phyloP scores from a whole-genome alignment of 2,329 filamentous ascomycete genomes.

The Beauveria pseudobassiana region DNA sequence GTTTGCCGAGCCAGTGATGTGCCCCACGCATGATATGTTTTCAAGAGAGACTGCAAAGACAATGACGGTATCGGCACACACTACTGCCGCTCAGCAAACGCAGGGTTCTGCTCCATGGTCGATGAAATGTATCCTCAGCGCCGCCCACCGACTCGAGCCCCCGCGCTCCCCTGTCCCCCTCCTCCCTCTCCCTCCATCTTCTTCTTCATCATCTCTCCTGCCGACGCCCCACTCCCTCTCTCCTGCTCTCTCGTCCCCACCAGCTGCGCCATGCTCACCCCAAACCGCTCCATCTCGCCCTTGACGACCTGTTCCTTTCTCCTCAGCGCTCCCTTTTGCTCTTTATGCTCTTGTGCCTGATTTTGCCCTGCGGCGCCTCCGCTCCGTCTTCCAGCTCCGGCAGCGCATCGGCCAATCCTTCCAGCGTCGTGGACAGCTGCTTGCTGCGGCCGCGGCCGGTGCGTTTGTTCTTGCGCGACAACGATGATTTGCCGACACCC shows the following conservation, averaged over 20 bases:
- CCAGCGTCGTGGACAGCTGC: constrained; percentile 70
- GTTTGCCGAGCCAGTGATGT: not conserved
- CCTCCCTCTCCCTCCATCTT: not conserved
- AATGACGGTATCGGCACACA: not conserved
- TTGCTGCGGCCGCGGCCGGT: constrained; percentile 53
- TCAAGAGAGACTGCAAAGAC: no score
- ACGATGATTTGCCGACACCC: not conserved
- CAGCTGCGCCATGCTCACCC: constrained; percentile 72
- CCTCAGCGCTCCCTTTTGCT: constrained; percentile 75
- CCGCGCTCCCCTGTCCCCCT: constrained; percentile 7
- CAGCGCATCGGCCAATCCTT: constrained; percentile 71
- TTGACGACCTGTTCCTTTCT: constrained; percentile 72
- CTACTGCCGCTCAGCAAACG: constrained; percentile 42
- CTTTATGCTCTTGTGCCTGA: constrained; percentile 67
- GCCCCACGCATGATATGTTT: no score
- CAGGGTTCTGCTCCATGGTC: constrained; percentile 83
- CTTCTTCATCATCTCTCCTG: not conserved
- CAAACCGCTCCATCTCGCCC: constrained; percentile 77
- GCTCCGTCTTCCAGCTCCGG: constrained; percentile 50
- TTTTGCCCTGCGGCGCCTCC: constrained; percentile 45
- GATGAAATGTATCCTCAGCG: constrained; percentile 76
- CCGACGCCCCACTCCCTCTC: not conserved
- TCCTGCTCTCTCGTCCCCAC: constrained; percentile 29
- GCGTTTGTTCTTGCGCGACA: constrained; percentile 18
- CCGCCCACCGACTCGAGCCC: constrained; percentile 61